Evolutionary conservation across 495 filamentous ascomycete genomes (phyloP).

Genomic region (Aspergillus biplanus): DNA sequence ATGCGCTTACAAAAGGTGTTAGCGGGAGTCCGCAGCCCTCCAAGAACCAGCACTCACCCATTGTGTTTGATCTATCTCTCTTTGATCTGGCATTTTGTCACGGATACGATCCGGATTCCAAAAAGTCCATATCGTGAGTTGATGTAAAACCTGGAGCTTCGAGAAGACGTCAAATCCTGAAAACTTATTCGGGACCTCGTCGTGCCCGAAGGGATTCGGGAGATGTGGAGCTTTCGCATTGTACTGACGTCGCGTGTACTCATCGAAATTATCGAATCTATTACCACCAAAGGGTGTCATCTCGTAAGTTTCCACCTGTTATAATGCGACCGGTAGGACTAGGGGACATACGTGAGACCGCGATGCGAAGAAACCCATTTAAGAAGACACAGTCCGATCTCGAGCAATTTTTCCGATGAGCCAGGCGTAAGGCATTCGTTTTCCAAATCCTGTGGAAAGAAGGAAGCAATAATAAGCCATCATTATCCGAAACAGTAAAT

Average conservation of each 20-base stretch:
- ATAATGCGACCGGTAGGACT: not conserved
- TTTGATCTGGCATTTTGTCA: constrained; percentile 82
- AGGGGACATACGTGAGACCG: constrained; percentile 74
- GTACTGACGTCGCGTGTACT: constrained; percentile 91
- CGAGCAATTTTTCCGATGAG: constrained; percentile 69
- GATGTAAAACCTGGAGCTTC: constrained; percentile 88
- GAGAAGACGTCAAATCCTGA: constrained; percentile 79
- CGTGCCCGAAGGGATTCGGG: constrained; percentile 84
- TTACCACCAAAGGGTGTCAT: not conserved
- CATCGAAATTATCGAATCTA: constrained; percentile 88
- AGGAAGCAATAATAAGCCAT: constrained; percentile 21
- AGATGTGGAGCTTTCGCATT: constrained; percentile 73
- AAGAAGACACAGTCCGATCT: constrained; percentile 86
- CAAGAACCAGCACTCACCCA: constrained; percentile 66
- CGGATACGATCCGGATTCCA: constrained; percentile 82
- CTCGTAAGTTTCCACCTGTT: constrained; percentile 6
- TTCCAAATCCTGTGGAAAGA: constrained; percentile 74
- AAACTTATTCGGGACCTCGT: constrained; percentile 73
- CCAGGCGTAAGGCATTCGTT: constrained; percentile 79
- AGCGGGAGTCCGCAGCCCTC: not conserved
- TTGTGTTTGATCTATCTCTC: constrained; percentile 75
- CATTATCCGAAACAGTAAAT: constrained; percentile 4
- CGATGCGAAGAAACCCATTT: constrained; percentile 94
- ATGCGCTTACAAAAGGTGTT: constrained; percentile 66
- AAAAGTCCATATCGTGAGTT: constrained; percentile 89